Base-by-base conservation (phyloP, 2,329 filamentous ascomycete genomes). In the Aspergillus caelatus region DNA sequence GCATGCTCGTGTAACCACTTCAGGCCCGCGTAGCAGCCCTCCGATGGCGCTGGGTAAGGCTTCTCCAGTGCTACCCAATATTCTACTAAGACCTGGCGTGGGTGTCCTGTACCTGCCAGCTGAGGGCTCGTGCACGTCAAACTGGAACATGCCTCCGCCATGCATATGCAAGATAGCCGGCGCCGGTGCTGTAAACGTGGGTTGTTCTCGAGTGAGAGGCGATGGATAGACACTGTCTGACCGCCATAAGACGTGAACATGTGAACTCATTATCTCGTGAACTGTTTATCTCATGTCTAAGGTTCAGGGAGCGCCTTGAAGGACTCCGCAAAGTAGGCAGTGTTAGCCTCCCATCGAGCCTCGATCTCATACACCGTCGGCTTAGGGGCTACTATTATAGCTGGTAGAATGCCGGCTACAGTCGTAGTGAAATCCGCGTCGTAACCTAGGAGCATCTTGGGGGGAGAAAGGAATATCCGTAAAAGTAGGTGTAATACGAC, bases 1-100 rank as follows among this genome's bases (percentile, higher is more conserved):
- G 79, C 76, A 62, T 84, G 72, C 28, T 72, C 58, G 52, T 71
- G 62, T 3, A 83, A 63, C 75, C 78, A 83, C 6, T 70, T 36
- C 23, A 83, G 72, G 3, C 68, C 69, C 9, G 71, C 65, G 57
- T 73, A 74, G 61, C 65, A 65, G 57, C 73, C 73, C 58, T 74
- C 68, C n/a, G 66, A 63, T 1, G 67, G 68, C 2, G 63, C 65
- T n/a, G 68, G 67, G 48, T 66, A 65, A 21, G 66, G 68, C 34
- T 71, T 53, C 58, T 74, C 72, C 2, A 72, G 72, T 3, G 73
- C 69, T 23, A 71, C 28, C 23, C 71, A 68, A 57, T 72, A 73
- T 34, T 72, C 71, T 16, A 73, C 67, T 23, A 74, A 74, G 21
- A 73, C 60, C 45, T 66, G 69, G 11, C 62, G 0, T 66, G 63